These are phyloP conservation scores for Trypethelium eluteriae DNA, from an alignment of 495 filamentous ascomycete species.

Conservation along the genomic window DNA sequence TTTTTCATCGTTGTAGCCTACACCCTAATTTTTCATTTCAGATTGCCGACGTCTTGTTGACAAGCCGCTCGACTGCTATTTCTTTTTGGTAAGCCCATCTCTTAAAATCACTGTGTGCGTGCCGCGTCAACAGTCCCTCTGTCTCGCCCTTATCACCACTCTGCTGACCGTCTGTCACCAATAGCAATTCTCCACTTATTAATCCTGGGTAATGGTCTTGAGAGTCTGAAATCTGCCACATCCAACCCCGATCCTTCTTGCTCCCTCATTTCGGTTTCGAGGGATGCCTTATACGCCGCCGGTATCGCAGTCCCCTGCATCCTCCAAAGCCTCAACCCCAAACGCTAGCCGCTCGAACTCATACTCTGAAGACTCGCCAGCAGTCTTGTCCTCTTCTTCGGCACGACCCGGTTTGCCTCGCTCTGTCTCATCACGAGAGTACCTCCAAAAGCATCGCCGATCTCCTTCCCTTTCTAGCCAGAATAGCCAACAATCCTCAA, in stretches of 20 bases:
- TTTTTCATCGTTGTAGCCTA: slow-evolving; percentile 14
- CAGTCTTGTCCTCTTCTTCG: slow-evolving; percentile 33
- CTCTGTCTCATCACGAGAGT: slow-evolving; percentile 70
- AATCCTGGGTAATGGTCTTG: slow-evolving; percentile 28
- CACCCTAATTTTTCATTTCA: slow-evolving; percentile 20
- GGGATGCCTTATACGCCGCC: slow-evolving; percentile 94
- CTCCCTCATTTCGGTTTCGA: neutral
- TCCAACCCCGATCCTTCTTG: neutral
- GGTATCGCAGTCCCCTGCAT: slow-evolving; percentile 67
- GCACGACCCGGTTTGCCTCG: slow-evolving; percentile 55
- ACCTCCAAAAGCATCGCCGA: slow-evolving; percentile 60
- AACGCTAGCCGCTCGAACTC: slow-evolving; percentile 49
- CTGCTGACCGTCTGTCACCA: slow-evolving; percentile 14
- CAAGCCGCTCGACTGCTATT: slow-evolving; percentile 18
- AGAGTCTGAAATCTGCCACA: slow-evolving; percentile 14
- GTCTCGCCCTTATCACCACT: neutral
- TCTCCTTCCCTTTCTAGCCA: slow-evolving; percentile 49
- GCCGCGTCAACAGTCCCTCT: neutral
- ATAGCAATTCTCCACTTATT: slow-evolving; percentile 12
- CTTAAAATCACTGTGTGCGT: neutral
- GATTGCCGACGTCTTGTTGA: slow-evolving; percentile 11
- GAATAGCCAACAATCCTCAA: slow-evolving; percentile 22
- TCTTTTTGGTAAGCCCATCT: slow-evolving; percentile 20
- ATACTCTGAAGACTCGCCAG: slow-evolving; percentile 43
- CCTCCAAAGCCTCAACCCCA: slow-evolving; percentile 58